A percentile compares a stretch with the other conserved stretches of the same genome.
phyloP scores from a whole-genome alignment of 768 basidiomycete species.

The Heimioporus sp. region DNA sequence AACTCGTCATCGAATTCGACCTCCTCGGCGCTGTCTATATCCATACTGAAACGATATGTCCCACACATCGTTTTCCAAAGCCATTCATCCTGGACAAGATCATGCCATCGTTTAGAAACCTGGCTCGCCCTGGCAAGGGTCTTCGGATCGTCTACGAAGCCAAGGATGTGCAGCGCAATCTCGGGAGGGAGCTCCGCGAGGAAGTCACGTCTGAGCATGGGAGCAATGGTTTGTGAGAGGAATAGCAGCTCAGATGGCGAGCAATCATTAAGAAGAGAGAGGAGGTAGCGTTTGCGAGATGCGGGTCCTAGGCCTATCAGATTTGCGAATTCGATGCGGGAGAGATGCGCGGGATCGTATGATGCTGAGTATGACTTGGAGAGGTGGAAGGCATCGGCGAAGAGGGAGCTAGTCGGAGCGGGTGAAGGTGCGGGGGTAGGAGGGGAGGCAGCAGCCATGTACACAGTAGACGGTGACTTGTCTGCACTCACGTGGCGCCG shows the following conservation, averaged over 20 bases:
- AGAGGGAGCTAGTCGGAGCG: slow-evolving; percentile 47
- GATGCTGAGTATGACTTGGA: slow-evolving; percentile 8
- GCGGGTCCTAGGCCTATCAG: slow-evolving; percentile 34
- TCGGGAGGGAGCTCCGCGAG: slow-evolving; percentile 60
- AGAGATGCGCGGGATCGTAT: slow-evolving; percentile 24
- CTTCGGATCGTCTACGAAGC: slow-evolving; percentile 71
- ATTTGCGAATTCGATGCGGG: slow-evolving; percentile 33
- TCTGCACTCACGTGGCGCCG: slow-evolving; percentile 13
- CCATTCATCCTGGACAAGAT: slow-evolving; percentile 68
- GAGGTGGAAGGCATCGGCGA: slow-evolving; percentile 29
- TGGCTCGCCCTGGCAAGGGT: slow-evolving; percentile 67
- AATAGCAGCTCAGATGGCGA: slow-evolving; percentile 62
- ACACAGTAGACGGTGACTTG: slow-evolving; percentile 35
- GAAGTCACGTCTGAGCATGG: slow-evolving; percentile 64
- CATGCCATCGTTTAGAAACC: slow-evolving; percentile 73
- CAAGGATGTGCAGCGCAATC: slow-evolving; percentile 70
- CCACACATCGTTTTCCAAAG: slow-evolving; percentile 80
- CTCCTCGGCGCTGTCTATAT: slow-evolving; percentile 19
- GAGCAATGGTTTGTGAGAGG: slow-evolving; percentile 61
- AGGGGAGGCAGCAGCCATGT: slow-evolving; percentile 54
- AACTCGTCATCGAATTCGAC: slow-evolving; percentile 25
- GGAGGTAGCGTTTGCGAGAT: slow-evolving; percentile 51
- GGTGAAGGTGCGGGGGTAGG: slow-evolving; percentile 66
- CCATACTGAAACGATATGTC: slow-evolving; percentile 45
- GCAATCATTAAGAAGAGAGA: slow-evolving; percentile 50